Conservation (phyloP, 2,329 filamentous ascomycete species). For the Myriosclerotinia scirpicola region DNA sequence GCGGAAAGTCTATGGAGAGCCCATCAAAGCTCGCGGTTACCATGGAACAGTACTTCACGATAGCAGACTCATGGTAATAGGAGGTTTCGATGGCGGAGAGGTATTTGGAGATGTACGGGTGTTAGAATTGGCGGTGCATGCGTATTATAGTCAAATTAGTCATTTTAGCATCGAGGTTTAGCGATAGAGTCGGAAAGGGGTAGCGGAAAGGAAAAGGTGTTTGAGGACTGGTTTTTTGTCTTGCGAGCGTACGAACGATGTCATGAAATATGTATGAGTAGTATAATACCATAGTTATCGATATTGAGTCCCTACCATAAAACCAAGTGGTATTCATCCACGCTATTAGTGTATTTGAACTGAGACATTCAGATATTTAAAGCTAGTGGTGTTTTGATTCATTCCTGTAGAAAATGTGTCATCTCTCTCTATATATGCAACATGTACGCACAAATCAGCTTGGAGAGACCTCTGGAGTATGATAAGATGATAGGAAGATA, state of each 20-base stretch:
- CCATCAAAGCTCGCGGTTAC: conserved; percentile 64
- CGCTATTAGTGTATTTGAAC: neutral
- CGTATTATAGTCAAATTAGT: conserved; percentile 72
- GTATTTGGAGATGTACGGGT: conserved; percentile 69
- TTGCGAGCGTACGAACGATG: conserved; percentile 11
- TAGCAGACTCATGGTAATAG: conserved; percentile 62
- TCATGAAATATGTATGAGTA: conserved; percentile 22
- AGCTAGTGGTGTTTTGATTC: neutral
- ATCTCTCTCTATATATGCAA: too few relatives aligned
- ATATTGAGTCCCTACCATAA: neutral
- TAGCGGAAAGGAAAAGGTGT: conserved; percentile 22
- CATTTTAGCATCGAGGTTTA: conserved; percentile 69
- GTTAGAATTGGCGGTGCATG: conserved; percentile 66
- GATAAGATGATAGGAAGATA: too few relatives aligned
- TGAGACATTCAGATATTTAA: neutral
- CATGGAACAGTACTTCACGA: conserved; percentile 67
- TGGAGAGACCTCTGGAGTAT: neutral
- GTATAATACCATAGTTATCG: conserved; percentile 20
- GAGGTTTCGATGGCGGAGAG: conserved; percentile 66
- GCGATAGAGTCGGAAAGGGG: conserved; percentile 9
- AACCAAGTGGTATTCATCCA: neutral
- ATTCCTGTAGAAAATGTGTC: too few relatives aligned
- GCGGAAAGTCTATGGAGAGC: conserved; percentile 62
- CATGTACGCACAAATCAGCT: neutral
- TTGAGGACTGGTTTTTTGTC: conserved; percentile 9